A percentile compares a stretch with the other conserved stretches of the same genome.
Evolutionary conservation across 2,329 filamentous ascomycete species (phyloP).

Genomic region (Venturia oleaginea): DNA sequence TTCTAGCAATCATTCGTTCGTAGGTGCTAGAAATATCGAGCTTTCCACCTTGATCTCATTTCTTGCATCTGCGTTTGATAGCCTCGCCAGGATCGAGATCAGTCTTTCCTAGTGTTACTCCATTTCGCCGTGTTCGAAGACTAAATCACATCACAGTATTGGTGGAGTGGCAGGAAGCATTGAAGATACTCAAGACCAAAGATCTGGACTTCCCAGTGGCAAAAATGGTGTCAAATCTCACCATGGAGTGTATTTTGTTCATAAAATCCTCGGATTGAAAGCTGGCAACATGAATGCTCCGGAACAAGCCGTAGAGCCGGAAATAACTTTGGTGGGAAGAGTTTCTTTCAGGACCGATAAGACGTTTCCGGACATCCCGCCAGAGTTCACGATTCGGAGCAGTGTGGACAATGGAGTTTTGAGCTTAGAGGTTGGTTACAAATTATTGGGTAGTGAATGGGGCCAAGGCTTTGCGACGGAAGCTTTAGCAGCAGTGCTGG

Average conservation of each 20-base stretch:
- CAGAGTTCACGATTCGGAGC: conserved; percentile 16
- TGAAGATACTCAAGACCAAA: conserved; percentile 23
- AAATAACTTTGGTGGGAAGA: conserved; percentile 21
- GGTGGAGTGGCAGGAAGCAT: conserved; percentile 19
- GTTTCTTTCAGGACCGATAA: conserved; percentile 16
- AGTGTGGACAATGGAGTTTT: conserved; percentile 17
- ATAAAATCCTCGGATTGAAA: conserved; percentile 17
- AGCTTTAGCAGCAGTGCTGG: conserved; percentile 20
- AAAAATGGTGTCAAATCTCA: conserved; percentile 15
- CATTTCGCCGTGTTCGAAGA: neutral
- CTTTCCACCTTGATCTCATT: too few species aligned
- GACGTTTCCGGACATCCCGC: conserved; percentile 17
- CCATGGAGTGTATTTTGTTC: conserved; percentile 24
- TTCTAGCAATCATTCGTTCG: too few species aligned
- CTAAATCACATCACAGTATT: conserved; percentile 18
- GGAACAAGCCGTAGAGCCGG: neutral
- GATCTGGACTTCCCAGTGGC: conserved; percentile 17
- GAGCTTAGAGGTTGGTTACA: conserved; percentile 18
- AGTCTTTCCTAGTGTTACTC: neutral
- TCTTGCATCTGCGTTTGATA: too few species aligned
- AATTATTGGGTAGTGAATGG: conserved; percentile 18
- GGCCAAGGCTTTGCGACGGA: conserved; percentile 20
- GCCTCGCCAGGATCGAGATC: too few species aligned
- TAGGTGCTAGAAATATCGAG: too few species aligned
- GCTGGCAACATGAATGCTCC: neutral